phyloP scores from a whole-genome alignment of 2,329 filamentous ascomycete genomes.

The Aureobasidium sp. region DNA sequence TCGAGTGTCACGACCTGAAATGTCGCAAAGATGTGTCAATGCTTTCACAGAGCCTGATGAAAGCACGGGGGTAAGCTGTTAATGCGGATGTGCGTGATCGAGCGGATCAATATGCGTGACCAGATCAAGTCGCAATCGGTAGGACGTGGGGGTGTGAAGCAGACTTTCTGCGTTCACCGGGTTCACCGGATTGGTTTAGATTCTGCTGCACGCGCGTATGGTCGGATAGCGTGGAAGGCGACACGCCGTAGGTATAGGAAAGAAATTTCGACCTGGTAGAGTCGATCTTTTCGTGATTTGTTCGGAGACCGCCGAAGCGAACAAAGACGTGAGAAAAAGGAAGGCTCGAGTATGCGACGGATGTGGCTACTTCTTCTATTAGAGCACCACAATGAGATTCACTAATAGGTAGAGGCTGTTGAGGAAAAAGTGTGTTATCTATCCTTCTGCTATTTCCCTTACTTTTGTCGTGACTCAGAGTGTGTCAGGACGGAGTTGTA shows the following conservation, averaged over 20 bases:
- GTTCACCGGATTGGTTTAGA: neutral
- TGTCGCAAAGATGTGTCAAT: slow-evolving; percentile 4
- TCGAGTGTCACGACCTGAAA: slow-evolving; percentile 3
- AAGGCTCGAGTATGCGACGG: neutral
- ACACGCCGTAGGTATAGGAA: neutral
- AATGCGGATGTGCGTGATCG: slow-evolving; percentile 9
- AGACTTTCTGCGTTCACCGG: neutral
- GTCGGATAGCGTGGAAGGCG: neutral
- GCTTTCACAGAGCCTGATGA: neutral
- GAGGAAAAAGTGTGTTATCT: slow-evolving; percentile 7
- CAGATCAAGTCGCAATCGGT: neutral
- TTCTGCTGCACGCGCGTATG: neutral
- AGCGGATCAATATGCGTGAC: slow-evolving; percentile 13
- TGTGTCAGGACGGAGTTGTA: neutral
- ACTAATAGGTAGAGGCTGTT: neutral
- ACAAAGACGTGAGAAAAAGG: neutral
- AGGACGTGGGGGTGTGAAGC: slow-evolving; percentile 11
- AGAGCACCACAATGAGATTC: neutral
- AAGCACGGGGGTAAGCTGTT: neutral
- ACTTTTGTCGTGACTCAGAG: slow-evolving; percentile 12
- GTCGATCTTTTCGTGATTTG: neutral
- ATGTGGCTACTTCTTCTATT: slow-evolving; percentile 4
- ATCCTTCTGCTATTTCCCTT: slow-evolving; percentile 7
- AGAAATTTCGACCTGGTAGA: neutral
- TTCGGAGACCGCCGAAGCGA: neutral